Percentiles rank a stretch among this genome's conserved stretches.
Evolutionary conservation across 2,329 filamentous ascomycete genomes (phyloP).

Genomic region (Cryphonectria parasitica): DNA sequence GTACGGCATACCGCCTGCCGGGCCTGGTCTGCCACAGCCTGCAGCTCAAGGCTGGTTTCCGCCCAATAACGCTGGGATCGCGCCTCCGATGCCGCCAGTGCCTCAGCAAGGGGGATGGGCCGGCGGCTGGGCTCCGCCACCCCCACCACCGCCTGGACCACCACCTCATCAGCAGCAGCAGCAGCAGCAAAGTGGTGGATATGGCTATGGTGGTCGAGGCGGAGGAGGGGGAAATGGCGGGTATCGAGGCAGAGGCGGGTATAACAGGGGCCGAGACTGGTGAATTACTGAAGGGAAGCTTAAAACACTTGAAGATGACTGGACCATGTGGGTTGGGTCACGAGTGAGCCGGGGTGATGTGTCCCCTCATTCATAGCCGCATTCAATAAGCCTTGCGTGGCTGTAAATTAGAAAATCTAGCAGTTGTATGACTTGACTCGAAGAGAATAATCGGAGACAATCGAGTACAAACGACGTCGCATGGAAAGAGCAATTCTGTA

Average conservation of each 20-base stretch:
- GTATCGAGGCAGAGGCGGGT: conserved; percentile 37
- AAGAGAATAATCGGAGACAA: background rate
- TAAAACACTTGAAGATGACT: background rate
- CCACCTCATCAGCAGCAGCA: background rate
- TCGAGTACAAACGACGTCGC: too few relatives aligned
- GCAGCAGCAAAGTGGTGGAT: conserved; percentile 18
- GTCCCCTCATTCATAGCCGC: background rate
- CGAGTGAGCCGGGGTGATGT: background rate
- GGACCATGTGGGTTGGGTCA: background rate
- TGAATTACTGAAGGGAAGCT: background rate
- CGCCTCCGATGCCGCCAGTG: conserved; percentile 13
- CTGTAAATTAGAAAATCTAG: background rate
- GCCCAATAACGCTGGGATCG: conserved; percentile 5
- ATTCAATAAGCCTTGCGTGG: background rate
- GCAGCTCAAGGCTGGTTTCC: conserved; percentile 35
- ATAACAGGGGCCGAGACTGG: conserved; percentile 33
- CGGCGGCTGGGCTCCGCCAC: conserved; percentile 32
- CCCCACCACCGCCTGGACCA: conserved; percentile 27
- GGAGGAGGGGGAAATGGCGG: conserved; percentile 37
- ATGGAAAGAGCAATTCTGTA: background rate
- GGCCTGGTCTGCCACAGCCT: conserved; percentile 28
- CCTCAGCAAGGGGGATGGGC: conserved; percentile 30
- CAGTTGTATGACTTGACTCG: background rate
- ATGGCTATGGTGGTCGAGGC: conserved; percentile 30
- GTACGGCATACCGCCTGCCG: conserved; percentile 33